These are phyloP conservation scores for Colletotrichum spinosum DNA, from an alignment of 2,329 filamentous ascomycete genomes.

Conservation along the genomic window DNA sequence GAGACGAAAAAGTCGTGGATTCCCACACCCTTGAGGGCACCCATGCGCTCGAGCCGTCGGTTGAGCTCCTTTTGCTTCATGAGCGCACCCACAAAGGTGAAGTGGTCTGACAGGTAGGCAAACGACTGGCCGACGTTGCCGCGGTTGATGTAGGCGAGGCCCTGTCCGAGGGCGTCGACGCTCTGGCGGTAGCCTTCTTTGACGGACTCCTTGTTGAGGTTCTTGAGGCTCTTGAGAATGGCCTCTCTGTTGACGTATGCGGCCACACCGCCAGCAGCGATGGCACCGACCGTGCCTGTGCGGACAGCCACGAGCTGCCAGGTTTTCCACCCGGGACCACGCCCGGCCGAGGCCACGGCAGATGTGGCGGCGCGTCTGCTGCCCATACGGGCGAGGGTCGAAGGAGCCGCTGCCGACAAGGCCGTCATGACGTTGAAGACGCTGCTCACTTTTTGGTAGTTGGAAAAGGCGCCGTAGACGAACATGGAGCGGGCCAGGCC, in stretches of 20 bases:
- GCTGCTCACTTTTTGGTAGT: slow-evolving; percentile 67
- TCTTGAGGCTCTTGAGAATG: slow-evolving; percentile 65
- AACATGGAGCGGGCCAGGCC: slow-evolving; percentile 71
- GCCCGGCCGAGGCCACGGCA: slow-evolving; percentile 38
- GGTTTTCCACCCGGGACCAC: slow-evolving; percentile 59
- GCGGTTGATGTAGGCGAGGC: slow-evolving; percentile 67
- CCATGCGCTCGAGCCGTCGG: slow-evolving; percentile 73
- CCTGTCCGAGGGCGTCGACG: slow-evolving; percentile 63
- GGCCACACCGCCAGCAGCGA: slow-evolving; percentile 82
- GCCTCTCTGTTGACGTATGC: slow-evolving; percentile 83
- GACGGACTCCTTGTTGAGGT: slow-evolving; percentile 60
- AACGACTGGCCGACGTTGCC: slow-evolving; percentile 75
- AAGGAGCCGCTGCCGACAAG: slow-evolving; percentile 60
- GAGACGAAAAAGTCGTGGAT: slow-evolving; percentile 82
- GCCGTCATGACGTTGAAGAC: slow-evolving; percentile 70
- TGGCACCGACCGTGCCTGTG: slow-evolving; percentile 84
- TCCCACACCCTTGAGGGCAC: slow-evolving; percentile 71
- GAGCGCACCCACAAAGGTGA: slow-evolving; percentile 86
- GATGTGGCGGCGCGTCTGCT: slow-evolving; percentile 44
- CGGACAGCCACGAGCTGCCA: slow-evolving; percentile 79
- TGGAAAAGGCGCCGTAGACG: slow-evolving; percentile 70
- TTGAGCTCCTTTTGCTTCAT: slow-evolving; percentile 79
- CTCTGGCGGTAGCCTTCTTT: slow-evolving; percentile 61
- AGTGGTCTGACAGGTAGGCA: slow-evolving; percentile 82
- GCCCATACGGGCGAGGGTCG: slow-evolving; percentile 54